Base-by-base conservation (phyloP, 2,329 filamentous ascomycete species). In the Colletotrichum incanum region DNA sequence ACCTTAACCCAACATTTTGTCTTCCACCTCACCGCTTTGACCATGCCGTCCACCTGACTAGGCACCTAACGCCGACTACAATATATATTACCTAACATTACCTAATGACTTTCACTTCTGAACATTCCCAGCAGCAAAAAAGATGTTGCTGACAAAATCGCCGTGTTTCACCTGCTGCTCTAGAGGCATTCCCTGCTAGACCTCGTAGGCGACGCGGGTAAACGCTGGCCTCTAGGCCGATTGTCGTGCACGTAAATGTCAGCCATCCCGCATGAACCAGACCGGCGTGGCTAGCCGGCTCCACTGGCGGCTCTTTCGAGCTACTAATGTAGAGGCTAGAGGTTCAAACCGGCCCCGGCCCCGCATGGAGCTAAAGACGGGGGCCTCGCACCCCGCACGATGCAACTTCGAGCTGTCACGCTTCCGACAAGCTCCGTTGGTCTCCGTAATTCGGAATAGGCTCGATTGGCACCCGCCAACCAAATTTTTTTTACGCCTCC, bases 401-500 rank as follows among this genome's bases (percentile, higher is more conserved):
- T 65, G 70, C 70, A 72, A 65, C 65, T 47, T 65, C 31, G 54
- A 60, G 31, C 31, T 61, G 59, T 72, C 70, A 64, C 39, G 65
- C 59, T 72, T 72, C 70, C 70, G 70, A 72, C 59, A 69, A 67
- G 63, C 68, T 72, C 65, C 69, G 69, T 69, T 41, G 37, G 65
- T 64, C 65, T 72, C 69, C 69, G 69, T 60, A 60, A 26, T 47
- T 72, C 69, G 65, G 69, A 64, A 64, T 52, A 45, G 37, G 39
- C 59, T 50, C 39, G 37, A 54, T 58, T 68, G 56, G 59, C 60
- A 45, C 68, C 58, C 65, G 69, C 52, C 69, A 68, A 59, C 54
- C 47, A 49, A 16, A 23, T 64, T 64, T 20, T 64, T 41, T 60
- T 37, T 37, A 37, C 34, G 34, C 34, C 52, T 49, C n/a, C 43